Base-by-base conservation (phyloP, 768 basidiomycete species). In the Amanita thiersii region DNA sequence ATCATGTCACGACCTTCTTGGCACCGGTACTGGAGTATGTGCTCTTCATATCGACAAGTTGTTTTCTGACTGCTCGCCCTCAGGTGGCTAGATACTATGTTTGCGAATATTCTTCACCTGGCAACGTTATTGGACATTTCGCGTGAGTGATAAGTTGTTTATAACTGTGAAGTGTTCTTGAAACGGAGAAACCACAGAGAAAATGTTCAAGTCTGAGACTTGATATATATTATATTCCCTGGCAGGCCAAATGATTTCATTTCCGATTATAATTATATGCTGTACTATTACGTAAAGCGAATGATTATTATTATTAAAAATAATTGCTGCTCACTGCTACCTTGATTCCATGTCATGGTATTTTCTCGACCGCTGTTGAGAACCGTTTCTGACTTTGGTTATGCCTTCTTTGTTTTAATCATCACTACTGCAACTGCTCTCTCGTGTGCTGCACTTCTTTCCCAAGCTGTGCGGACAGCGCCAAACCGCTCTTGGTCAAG, bases 401-500 rank as follows among this genome's bases (percentile, higher is more conserved):
- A 85, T 65, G 63, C 57, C 20, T 49, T 76, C 30, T 60, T 81
- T 19, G 58, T 77, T 6, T 55, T 79, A 26, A 44, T 71, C 30
- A 68, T 71, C 4, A 60, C 69, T 17, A 71, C 74, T 31, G 72
- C 78, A 33, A 62, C 73, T 26, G 75, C 76, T 21, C 64, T 86
- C 14, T 86, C 83, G 4, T 79, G 77, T 50, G 60, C 73, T 1
- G 72, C 77, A 0, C 63, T 87, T 40, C 69, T 87, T 38, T 75
- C 78, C 0, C 85, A 88, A 55, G 83, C 85, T 0, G 77, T 84
- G 14, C 70, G 84, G 38, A 83, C 76, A 0, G 68, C 81, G 2
- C 72, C 72, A 1, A 61, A 56, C 32, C 62, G 59, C 46, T 65
- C 72, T 7, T 82, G 78, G 74, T 56, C 50, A 38, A 64, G 70